These are phyloP conservation scores for Bombardia bombarda DNA, from an alignment of 495 filamentous ascomycete species.

Conservation along the genomic window DNA sequence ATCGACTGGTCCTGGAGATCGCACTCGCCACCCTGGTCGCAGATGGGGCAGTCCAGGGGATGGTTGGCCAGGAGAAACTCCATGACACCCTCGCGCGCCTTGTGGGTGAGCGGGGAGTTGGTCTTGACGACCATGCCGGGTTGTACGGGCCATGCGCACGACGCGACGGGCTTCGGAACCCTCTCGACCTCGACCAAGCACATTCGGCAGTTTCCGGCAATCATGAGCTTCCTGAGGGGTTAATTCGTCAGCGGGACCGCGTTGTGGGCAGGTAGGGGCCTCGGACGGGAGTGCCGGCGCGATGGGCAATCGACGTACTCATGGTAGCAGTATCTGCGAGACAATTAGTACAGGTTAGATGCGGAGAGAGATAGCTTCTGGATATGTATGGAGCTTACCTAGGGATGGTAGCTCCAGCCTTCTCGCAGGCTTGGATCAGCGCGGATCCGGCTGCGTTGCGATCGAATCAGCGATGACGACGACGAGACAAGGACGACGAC, in stretches of 20 bases:
- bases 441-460: conserved; percentile 67
- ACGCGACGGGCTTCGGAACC: conserved; percentile 92
- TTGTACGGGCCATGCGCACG: conserved; percentile 97
- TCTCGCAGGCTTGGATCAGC: conserved; percentile 97
- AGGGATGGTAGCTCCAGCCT: conserved; percentile 84
- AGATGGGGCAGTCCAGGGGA: conserved; percentile 94
- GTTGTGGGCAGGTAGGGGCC: not conserved
- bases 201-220: conserved; percentile 99
- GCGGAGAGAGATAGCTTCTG: not conserved
- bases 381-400: conserved; percentile 57
- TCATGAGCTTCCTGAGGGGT: conserved; percentile 76
- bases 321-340: conserved; percentile 94
- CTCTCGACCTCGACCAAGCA: conserved; percentile 96
- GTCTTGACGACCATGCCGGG: conserved; percentile 99
- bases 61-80: conserved; percentile 97
- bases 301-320: conserved; percentile 49
- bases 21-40: conserved; percentile 97
- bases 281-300: conserved; percentile 2
- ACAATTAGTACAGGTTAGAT: conserved; percentile 29
- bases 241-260: conserved; percentile 22
- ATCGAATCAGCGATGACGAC: conserved; percentile 8
- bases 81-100: conserved; percentile 97
- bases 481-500: conserved; percentile 1
- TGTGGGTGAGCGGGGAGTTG: conserved; percentile 89
- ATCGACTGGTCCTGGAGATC: conserved; percentile 99